phyloP scores from a whole-genome alignment of 2,329 filamentous ascomycete genomes.

The Passalora sequoiae region DNA sequence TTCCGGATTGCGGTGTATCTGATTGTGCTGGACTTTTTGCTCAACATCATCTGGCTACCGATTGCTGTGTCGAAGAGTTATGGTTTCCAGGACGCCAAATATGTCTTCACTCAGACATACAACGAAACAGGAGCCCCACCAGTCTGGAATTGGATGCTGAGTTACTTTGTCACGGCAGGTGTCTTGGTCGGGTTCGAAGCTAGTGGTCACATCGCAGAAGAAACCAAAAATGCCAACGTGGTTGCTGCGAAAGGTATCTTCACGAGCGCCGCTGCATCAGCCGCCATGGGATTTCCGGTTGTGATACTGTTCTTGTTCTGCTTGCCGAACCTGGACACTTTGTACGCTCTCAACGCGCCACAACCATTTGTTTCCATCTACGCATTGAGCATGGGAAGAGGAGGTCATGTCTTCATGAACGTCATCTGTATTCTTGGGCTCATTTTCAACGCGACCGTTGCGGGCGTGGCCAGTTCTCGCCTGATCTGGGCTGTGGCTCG shows the following conservation, averaged over 20 bases:
- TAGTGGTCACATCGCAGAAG: conserved; percentile 56
- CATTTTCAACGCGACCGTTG: conserved; percentile 56
- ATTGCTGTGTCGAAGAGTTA: conserved; percentile 52
- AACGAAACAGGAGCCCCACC: conserved; percentile 47
- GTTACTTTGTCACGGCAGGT: conserved; percentile 56
- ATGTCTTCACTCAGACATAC: conserved; percentile 58
- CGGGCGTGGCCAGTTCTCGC: conserved; percentile 55
- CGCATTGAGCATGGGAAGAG: conserved; percentile 51
- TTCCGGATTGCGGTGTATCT: conserved; percentile 49
- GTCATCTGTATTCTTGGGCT: conserved; percentile 48
- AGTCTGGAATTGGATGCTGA: conserved; percentile 60
- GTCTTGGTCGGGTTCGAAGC: conserved; percentile 59
- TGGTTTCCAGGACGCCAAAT: conserved; percentile 55
- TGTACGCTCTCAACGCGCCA: conserved; percentile 51
- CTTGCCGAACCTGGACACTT: conserved; percentile 48
- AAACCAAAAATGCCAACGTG: conserved; percentile 54
- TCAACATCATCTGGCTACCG: conserved; percentile 59
- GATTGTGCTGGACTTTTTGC: conserved; percentile 54
- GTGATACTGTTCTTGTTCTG: conserved; percentile 59
- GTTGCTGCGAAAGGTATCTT: conserved; percentile 57
- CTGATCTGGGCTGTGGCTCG: conserved; percentile 59
- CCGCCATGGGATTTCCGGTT: conserved; percentile 50
- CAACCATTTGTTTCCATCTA: conserved; percentile 58
- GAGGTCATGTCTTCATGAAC: conserved; percentile 58
- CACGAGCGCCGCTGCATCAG: conserved; percentile 55